A percentile compares a stretch with the other conserved stretches of the same genome.
These are phyloP conservation scores for Dalechampia spathulata DNA, from an alignment of 441 rosid genomes.

Conservation along the genomic window DNA sequence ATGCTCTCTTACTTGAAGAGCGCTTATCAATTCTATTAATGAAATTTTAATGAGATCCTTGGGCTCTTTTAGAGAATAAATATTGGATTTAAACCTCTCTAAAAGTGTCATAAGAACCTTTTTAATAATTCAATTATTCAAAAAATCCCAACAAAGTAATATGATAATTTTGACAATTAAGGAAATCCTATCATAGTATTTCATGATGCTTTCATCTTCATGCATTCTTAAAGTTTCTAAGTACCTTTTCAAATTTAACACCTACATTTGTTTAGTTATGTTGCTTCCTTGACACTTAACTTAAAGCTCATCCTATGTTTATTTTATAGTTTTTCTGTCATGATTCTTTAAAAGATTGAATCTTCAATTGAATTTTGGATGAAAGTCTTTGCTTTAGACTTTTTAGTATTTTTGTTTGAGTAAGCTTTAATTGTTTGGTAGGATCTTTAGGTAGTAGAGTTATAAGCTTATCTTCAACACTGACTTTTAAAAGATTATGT, in stretches of 20 bases:
- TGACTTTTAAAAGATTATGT: too few species aligned
- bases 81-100: not conserved
- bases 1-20: too few species aligned
- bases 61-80: not conserved
- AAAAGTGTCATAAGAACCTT: not conserved
- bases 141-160: not conserved
- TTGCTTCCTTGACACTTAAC: not conserved
- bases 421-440: too few species aligned
- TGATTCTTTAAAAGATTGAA: not conserved
- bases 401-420: not conserved
- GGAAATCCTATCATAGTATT: not conserved
- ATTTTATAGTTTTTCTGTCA: too few species aligned
- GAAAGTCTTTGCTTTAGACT: not conserved
- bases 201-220: not conserved
- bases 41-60: not conserved
- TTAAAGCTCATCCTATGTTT: not conserved
- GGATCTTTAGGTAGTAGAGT: too few species aligned
- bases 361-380: slow-evolving; percentile 1
- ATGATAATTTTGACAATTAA: not conserved
- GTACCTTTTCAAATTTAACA: not conserved
- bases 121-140: not conserved
- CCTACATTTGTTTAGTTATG: too few species aligned
- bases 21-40: not conserved
- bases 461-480: too few species aligned
- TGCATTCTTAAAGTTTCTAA: not conserved